Conservation (phyloP, 148 eudicot genomes). For the Tetragonia tetragonoides region DNA sequence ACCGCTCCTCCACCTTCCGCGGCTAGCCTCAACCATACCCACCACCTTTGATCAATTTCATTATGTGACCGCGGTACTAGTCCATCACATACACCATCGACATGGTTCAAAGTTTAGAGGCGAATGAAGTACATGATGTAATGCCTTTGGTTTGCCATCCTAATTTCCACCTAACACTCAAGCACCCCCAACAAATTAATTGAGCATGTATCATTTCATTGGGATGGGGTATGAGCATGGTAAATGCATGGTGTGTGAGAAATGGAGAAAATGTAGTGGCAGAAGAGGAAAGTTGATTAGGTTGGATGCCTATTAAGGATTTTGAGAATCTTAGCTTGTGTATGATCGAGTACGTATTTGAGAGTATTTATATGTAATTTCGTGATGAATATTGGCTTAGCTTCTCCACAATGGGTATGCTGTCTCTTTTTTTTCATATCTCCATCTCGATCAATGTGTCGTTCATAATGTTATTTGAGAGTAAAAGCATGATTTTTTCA, state of each 20-base stretch:
- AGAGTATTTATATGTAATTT: slow-evolving; percentile 19
- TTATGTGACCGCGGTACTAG: too few species aligned
- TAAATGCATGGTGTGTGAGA: neutral
- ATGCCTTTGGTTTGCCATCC: slow-evolving; percentile 15
- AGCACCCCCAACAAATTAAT: neutral
- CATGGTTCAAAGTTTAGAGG: slow-evolving; percentile 8
- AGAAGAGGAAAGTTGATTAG: neutral
- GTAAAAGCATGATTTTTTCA: too few species aligned
- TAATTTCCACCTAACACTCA: neutral
- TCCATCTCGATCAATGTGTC: neutral
- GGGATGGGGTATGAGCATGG: too few species aligned
- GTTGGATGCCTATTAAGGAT: slow-evolving; percentile 17
- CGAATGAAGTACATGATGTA: neutral
- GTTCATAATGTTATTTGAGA: neutral
- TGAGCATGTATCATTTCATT: neutral
- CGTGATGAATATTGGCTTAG: neutral
- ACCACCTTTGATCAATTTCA: slow-evolving; percentile 33
- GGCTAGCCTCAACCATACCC: slow-evolving; percentile 38
- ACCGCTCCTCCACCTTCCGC: slow-evolving; percentile 50
- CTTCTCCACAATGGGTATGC: neutral
- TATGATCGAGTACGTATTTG: slow-evolving; percentile 15
- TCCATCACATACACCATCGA: neutral
- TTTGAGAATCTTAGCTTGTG: slow-evolving; percentile 26
- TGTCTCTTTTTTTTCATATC: neutral
- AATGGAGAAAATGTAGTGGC: neutral